Evolutionary conservation across 495 filamentous ascomycete genomes (phyloP).

Genomic region (Amorphotheca resinae): DNA sequence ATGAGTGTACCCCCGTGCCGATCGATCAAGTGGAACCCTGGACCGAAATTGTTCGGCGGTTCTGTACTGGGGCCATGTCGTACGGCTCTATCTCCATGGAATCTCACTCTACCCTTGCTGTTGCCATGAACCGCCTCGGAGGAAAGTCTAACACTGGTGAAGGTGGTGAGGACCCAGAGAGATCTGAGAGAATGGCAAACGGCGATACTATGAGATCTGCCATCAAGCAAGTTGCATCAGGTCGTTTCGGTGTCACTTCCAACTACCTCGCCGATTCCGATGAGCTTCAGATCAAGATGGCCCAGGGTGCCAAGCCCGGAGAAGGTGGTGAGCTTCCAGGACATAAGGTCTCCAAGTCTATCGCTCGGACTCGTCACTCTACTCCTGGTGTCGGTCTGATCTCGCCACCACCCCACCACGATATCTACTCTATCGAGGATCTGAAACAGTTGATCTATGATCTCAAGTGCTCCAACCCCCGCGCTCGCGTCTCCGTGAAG

Average conservation of each 20-base stretch:
- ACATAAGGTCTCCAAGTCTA: slow-evolving; percentile 95
- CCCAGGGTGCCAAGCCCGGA: slow-evolving; percentile 96
- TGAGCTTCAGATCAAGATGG: slow-evolving; percentile 99
- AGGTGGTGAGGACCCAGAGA: slow-evolving; percentile 93
- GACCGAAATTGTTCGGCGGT: slow-evolving; percentile 96
- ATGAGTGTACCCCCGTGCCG: slow-evolving; percentile 71
- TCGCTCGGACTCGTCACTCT: slow-evolving; percentile 94
- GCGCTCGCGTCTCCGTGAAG: slow-evolving; percentile 93
- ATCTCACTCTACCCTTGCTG: slow-evolving; percentile 90
- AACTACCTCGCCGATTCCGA: slow-evolving; percentile 98
- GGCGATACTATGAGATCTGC: slow-evolving; percentile 97
- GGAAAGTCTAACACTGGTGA: slow-evolving; percentile 99
- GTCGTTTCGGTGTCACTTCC: slow-evolving; percentile 94
- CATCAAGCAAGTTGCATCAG: slow-evolving; percentile 98
- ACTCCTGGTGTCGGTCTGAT: slow-evolving; percentile 97
- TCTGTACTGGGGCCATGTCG: slow-evolving; percentile 99
- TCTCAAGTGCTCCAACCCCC: slow-evolving; percentile 93
- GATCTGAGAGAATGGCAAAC: slow-evolving; percentile 75
- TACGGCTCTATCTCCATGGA: slow-evolving; percentile 99
- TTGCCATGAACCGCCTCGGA: slow-evolving; percentile 96
- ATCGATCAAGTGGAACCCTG: slow-evolving; percentile 98
- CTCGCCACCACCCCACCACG: slow-evolving; percentile 96
- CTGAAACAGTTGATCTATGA: slow-evolving; percentile 98
- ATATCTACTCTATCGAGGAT: slow-evolving; percentile 99
- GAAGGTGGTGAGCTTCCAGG: slow-evolving; percentile 97